Base-by-base conservation (phyloP, 805 yeast species). In the Pichia ethanolica region DNA sequence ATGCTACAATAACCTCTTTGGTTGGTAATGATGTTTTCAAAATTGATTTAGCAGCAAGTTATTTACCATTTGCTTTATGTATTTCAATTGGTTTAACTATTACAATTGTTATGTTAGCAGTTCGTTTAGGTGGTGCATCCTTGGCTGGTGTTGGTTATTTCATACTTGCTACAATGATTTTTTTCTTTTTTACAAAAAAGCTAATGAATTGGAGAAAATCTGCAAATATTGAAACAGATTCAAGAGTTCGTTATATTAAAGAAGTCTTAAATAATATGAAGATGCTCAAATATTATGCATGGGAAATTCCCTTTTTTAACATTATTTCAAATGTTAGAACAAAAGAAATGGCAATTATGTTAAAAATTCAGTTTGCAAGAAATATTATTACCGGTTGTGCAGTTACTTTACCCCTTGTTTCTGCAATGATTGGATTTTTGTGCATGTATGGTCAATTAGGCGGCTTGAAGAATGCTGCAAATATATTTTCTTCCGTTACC, bases 1-100 rank as follows among this genome's bases (percentile, higher is more conserved):
- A 79, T 30, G 83, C 91, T 40, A 79, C 77, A 52, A 75, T 89
- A 49, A 86, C 95, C 32, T 81, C 89, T 9, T 67, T 88, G 62
- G 77, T 89, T 63, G 86, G 93, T 53, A 82, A 95, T 3, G 97
- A 89, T 62, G 70, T 89, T 37, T 77, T 90, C n/a, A 79, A 96
- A 60, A 74, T 89, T 35, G 96, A 88, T 64, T 74, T 86, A 56
- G 89, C 89, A 9, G 64, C 81, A n/a, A 79, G 78, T 5, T 83
- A 81, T 54, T 80, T 82, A 58, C 85, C 86, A 5, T 79, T 82
- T 59, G 60, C 82, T 26, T 65, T 83, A 56, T 71, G 81, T 12
- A 77, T 86, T 59, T 88, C 90, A 0, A 69, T 83, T 7, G 75
- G 86, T 1, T 66, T 86, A 45, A 73, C 74, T 5, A 78, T 86